Base-by-base conservation (phyloP, 768 basidiomycete genomes). In the Pisolithus microcarpus region DNA sequence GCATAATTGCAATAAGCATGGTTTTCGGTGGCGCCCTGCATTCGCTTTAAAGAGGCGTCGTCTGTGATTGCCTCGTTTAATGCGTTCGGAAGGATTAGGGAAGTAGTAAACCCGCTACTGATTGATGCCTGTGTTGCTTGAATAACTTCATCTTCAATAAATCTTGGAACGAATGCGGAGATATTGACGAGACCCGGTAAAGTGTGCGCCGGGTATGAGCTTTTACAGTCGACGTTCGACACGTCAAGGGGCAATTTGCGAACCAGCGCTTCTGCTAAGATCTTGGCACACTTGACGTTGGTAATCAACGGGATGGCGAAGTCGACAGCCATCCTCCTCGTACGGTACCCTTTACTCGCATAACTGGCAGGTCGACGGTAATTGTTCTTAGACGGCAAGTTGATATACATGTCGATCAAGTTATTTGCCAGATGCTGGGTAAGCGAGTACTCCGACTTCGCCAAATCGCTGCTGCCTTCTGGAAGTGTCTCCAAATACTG, bases 401-500 rank as follows among this genome's bases (percentile, higher is more conserved):
- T 99, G 81, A 99, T 95, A 69, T 97, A 99, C 83, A 98, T 89
- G 71, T 99, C 96, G 65, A 99, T 99, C 60, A 96, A 74, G 68
- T 94, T 93, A 70, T 95, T 95, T 31, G 90, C 91, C 54, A 99
- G 73, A 73, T 99, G 96, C 67, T 96, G 92, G 4, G 91, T 93
- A 52, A 99, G 75, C 0, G 96, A 98, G 68, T 97, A 99, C 66
- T 98, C 96, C 3, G 91, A 90, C 68, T 99, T 99, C 68, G 94
- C 90, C 56, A 84, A 70, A 66, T 83, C 83, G 37, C 74, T 72
- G 62, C 81, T 84, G 51, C 78, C 81, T 50, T 88, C 90, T 4
- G 80, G 82, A 31, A 97, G 76, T 4, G 87, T 86, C 63, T 97
- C 94, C 46, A 97, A 79, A 66, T 93, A 97, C 89, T 91, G 45